Base-by-base conservation (phyloP, 1,139 yeast species). In the Saccharomyces hybrid region DNA sequence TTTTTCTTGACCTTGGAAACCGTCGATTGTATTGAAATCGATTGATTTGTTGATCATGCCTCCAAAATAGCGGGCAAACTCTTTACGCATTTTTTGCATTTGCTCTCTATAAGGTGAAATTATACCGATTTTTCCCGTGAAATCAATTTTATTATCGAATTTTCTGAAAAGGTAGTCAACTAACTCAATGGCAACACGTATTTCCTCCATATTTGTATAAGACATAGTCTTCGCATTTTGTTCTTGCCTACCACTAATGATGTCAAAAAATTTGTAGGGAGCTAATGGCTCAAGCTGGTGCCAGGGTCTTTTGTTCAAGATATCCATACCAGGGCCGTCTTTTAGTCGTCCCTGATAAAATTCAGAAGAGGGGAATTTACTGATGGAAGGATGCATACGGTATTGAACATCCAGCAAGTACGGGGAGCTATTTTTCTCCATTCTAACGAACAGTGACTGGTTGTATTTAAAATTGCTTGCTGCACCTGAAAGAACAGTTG, bases 1-100 rank as follows among this genome's bases (percentile, higher is more conserved):
- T 69, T 91, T 93, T 68, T 93, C 99, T 70, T 93, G 98, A 62
- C 99, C 99, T 75, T 93, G 99, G 68, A 90, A 93, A 1, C 99
- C 99, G 76, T 93, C 99, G 55, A 93, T 93, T 0, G 99, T 90
- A 65, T 91, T 90, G 73, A 95, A 90, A 67, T 88, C 96, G 52
- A 95, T 82, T 57, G 81, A 85, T 34, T 80, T 77, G 27, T 80
- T 71, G 48, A 91, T 86, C 2, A 74, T 65, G 2, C 74, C 74
- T 9, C 98, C 98, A 64, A 80, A 86, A 56, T 74, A 75, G 25
- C 75, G 73, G 9, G 75, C 68, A 63, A 93, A 93, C 1, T 77
- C 72, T 28, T 77, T 75, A 60, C 80, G 81, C 55, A 93, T 69
- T 2, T 78, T 74, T 47, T 76, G 67, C 38, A 90, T 82, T 67